A percentile compares a stretch with the other conserved stretches of the same genome.
phyloP scores from a whole-genome alignment of 1,139 yeast genomes.

The Suhomyces coccinellae region DNA sequence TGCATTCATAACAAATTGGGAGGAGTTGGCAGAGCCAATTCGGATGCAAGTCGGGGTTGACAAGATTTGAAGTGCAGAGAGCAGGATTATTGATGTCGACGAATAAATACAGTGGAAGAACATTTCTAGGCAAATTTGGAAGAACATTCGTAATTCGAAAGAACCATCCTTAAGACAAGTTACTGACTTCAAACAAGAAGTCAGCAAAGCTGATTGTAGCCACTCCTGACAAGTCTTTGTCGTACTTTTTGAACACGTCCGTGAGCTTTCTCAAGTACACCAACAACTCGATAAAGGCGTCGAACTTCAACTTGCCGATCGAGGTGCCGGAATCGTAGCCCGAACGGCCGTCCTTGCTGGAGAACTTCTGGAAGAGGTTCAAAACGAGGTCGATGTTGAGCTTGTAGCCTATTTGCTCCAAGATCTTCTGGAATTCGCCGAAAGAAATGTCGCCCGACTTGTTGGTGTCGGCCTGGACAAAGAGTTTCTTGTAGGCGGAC shows the following conservation, averaged over 20 bases:
- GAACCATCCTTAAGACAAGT: slow-evolving; percentile 21
- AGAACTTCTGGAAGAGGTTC: slow-evolving; percentile 61
- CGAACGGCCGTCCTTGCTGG: slow-evolving; percentile 40
- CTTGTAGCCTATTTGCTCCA: slow-evolving; percentile 69
- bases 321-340: slow-evolving; percentile 27
- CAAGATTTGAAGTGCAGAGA: too few relatives aligned
- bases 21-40: too few relatives aligned
- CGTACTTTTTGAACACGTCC: slow-evolving; percentile 76
- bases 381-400: slow-evolving; percentile 62
- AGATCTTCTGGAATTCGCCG: slow-evolving; percentile 67
- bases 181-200: slow-evolving; percentile 65
- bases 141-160: too few relatives aligned
- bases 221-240: slow-evolving; percentile 71
- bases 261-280: slow-evolving; percentile 77
- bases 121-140: too few relatives aligned
- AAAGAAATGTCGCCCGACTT: slow-evolving; percentile 62
- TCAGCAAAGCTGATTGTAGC: slow-evolving; percentile 79
- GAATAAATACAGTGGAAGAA: neutral
- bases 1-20: neutral
- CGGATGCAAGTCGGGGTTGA: too few relatives aligned
- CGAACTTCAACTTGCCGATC: slow-evolving; percentile 69
- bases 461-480: slow-evolving; percentile 63
- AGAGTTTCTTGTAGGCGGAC: slow-evolving; percentile 69
- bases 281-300: slow-evolving; percentile 77
- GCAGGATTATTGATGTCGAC: slow-evolving; percentile 34